Evolutionary conservation across 2,329 filamentous ascomycete species (phyloP), one percentile per base, ranked within the genome.

Genomic region (Pseudocercospora crystallina): DNA sequence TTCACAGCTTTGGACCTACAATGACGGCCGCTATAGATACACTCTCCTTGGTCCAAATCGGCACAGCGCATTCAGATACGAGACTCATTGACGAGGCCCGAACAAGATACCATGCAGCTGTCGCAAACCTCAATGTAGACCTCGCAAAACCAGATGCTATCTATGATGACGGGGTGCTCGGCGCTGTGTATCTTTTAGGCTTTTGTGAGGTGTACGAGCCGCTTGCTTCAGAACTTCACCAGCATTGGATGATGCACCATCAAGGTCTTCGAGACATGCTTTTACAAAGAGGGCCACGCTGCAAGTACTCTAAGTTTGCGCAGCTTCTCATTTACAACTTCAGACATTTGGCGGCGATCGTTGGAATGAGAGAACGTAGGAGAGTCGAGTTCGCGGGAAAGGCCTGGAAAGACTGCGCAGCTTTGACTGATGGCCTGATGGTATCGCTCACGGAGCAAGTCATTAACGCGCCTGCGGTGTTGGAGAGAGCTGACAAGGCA

Each of bases 281-380:
- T 11, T 10, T 49, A n/a, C 38, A 31, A 8, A 30, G 46, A 13
- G 46, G 46, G 11, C 46, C 46, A 29, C 26, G 35, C 5, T 38
- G 38, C 9, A 39, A 49, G n/a, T 49, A 49, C 32, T 43, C 46
- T 8, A 42, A 33, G 9, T 49, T 49, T 29, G 46, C 46, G 5
- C 46, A 49, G 30, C 38, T 49, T 8, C 13, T 49, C 3, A 14
- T 42, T 13, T 49, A 49, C 46, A 49, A 49, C 30, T 49, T 49
- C 31, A 38, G 46, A 5, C 46, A 49, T 11, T 8, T 49, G 9
- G 38, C 46, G 5, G 46, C 46, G 11, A 49, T 42, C 32, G n/a
- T 34, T 5, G 46, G 46, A 8, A 35, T 30, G 20, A 36, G 14
- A 2, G 46, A 33, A 13, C 46, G 46, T 9, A 35, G 34, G 20